phyloP scores from a whole-genome alignment of 345 rosid genomes.

The Salix caprea region DNA sequence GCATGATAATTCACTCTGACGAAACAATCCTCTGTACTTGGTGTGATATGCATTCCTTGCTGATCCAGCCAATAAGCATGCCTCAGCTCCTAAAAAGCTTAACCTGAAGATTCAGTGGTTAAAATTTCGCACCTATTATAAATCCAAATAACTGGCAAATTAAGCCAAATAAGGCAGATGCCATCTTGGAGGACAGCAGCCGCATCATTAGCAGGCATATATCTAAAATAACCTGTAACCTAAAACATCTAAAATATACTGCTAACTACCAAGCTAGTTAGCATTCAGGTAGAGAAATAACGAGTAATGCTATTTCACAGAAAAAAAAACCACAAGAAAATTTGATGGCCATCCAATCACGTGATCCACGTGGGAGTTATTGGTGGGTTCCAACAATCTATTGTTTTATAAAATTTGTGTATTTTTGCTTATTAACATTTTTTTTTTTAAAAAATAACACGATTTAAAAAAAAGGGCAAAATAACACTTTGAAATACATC shows the following conservation, averaged over 20 bases:
- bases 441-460: too few relatives aligned
- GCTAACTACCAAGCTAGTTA: background rate
- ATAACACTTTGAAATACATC: too few relatives aligned
- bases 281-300: background rate
- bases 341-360: background rate
- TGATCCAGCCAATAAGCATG: constrained; percentile 89
- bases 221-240: background rate
- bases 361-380: background rate
- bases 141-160: background rate
- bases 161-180: background rate
- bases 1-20: constrained; percentile 48
- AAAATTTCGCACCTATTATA: background rate
- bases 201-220: too few relatives aligned
- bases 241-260: background rate
- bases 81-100: constrained; percentile 89
- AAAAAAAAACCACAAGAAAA: background rate
- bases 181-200: background rate
- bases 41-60: constrained; percentile 86
- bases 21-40: constrained; percentile 55
- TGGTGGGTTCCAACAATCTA: background rate
- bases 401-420: too few relatives aligned
- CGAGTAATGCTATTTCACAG: background rate
- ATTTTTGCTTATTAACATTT: too few relatives aligned
- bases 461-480: too few relatives aligned
- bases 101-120: constrained; percentile 42